Base-by-base conservation (phyloP, 192 early-diverging fungal genomes). In the Gigaspora rosea region DNA sequence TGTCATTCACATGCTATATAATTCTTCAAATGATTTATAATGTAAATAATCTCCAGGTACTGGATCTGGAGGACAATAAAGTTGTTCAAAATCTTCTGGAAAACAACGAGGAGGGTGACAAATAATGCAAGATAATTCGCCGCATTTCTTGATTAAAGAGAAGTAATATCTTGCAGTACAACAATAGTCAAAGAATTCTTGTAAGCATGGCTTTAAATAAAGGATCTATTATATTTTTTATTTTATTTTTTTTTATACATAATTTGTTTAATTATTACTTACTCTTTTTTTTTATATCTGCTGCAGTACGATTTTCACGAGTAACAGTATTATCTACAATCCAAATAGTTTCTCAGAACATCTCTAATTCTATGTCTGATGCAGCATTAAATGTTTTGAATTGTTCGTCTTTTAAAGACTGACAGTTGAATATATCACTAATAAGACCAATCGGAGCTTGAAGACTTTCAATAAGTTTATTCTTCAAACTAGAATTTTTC, bases 301-400 rank as follows among this genome's bases (percentile, higher is more conserved):
- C 52, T 5, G 52, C 52, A 54, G 4, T 54, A 54, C 4, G 11
- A 54, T 61, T 15, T 61, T 27, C 4, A n/a, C n/a, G 9, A 61
- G 58, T 61, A 61, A 61, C n/a, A 27, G 8, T 61, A 27, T 61
- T 3, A 61, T 61, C 58, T 10, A 61, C 58, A 61, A 61, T 8
- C 22, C 22, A 61, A 61, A 61, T 61, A 5, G 22, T 27, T 22
- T 61, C 3, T 15, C 3, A 27, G 22, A 61, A 61, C 9, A 0
- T 61, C 22, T 27, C 58, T 61, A 61, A n/a, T 61, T 61, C 58
- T 61, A 9, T 61, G 4, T 61, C 58, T 22, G 58, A 27, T 61
- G 58, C 58, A n/a, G 58, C 58, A 61, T 18, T 27, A 61, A 61
- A 61, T 61, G 58, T 61, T 61, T 61, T n/a, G n/a, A 61, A 61